Evolutionary conservation across 75 land plant species (phyloP), one percentile per base, ranked within the genome.

Genomic region (Selaginella moellendorffii): DNA sequence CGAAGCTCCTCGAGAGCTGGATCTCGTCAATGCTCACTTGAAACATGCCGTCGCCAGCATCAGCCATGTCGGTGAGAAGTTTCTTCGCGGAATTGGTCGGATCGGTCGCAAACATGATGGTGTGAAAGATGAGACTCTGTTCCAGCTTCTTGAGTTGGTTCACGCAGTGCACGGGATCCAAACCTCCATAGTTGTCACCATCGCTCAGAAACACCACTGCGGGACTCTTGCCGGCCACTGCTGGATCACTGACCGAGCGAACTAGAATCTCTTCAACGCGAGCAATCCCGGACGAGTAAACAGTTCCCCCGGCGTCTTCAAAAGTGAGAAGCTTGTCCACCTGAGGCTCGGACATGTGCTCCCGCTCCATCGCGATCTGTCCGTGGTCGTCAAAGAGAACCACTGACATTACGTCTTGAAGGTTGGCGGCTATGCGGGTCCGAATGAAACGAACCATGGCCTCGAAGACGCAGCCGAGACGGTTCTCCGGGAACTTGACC

Each of bases 81-180:
- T n/a, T n/a, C n/a, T n/a, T n/a, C n/a, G n/a, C n/a, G 1, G 26
- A 8, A 1, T 24, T 54, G 20, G 12, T 0, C 0, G 53, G 72
- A 67, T 74, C 76, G 0, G 0, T 64, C 0, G 72, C 76, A 60
- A 74, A 74, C 76, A 64, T 69, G 31, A 74, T 69, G 26, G 77
- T 74, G 36, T 74, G 77, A 0, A 74, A 2, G 0, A 26, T 21
- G 1, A 74, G 31, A 24, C 68, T 61, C 1, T 71, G 72, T 12
- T 69, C 68, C 1, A 24, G 0, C 30, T 9, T 12, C 27, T 46
- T 69, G 62, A 74, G 14, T 25, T 29, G 64, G 8, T 60, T 17
- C 54, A 74, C 72, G 36, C 5, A 23, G 19, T 26, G 27, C 0
- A 69, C 0, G 19, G 72, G 72, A 56, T 74, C 73, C 0, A 14